phyloP scores from a whole-genome alignment of 2,329 filamentous ascomycete species.

The Phymatotrichopsis omnivora region DNA sequence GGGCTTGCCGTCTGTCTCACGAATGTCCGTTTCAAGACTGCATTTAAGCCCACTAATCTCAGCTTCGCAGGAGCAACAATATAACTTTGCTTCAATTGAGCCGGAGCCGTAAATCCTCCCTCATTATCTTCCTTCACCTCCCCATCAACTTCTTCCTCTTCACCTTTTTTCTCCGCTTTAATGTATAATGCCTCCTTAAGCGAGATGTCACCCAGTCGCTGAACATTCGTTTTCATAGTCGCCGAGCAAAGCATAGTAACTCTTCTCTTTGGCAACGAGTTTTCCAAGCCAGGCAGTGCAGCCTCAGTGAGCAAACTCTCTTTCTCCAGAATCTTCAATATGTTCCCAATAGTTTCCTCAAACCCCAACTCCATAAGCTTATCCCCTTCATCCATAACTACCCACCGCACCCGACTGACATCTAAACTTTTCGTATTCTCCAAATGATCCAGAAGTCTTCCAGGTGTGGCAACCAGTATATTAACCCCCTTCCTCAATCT shows the following conservation, averaged over 20 bases:
- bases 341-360: constrained; percentile 82
- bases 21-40: constrained; percentile 77
- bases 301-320: constrained; percentile 50
- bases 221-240: constrained; percentile 96
- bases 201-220: constrained; percentile 87
- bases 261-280: constrained; percentile 52
- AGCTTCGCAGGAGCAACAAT: constrained; percentile 80
- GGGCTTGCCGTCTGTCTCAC: constrained; percentile 80
- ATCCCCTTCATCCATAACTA: constrained; percentile 92
- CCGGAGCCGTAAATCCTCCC: constrained; percentile 64
- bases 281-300: constrained; percentile 35
- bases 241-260: constrained; percentile 90
- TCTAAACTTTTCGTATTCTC: constrained; percentile 85
- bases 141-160: constrained; percentile 40
- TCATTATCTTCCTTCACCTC: constrained; percentile 28
- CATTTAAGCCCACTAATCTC: constrained; percentile 75
- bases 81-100: constrained; percentile 89
- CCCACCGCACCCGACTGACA: constrained; percentile 80
- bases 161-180: constrained; percentile 50
- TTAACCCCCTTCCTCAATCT: constrained; percentile 87
- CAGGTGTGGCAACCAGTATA: constrained; percentile 89
- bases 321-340: constrained; percentile 59
- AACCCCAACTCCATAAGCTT: constrained; percentile 98
- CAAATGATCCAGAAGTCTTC: constrained; percentile 80
- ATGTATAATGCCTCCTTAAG: constrained; percentile 86